Evolutionary conservation across 2,329 filamentous ascomycete species (phyloP).

Genomic region (Penicillium sp.): DNA sequence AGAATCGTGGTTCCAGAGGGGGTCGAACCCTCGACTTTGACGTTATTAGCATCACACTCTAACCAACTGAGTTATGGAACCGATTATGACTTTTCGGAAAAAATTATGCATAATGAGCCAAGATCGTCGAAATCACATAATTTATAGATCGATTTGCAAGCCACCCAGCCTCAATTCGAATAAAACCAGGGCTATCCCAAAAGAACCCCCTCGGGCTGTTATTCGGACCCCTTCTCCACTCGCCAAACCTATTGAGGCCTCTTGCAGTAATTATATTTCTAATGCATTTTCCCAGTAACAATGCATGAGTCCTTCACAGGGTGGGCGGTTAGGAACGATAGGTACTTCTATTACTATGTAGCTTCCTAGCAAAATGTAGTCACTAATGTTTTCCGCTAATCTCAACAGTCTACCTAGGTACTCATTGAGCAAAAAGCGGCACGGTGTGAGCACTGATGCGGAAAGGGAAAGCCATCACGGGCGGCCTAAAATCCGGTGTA

Average conservation of each 20-base stretch:
- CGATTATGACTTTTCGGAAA: neutral
- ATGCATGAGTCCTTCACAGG: neutral
- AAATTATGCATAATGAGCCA: too few relatives aligned
- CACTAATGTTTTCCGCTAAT: neutral
- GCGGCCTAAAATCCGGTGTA: neutral
- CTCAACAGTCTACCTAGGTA: too few relatives aligned
- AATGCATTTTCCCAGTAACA: neutral
- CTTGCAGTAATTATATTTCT: neutral
- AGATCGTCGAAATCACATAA: too few relatives aligned
- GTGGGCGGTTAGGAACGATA: neutral
- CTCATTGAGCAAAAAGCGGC: neutral
- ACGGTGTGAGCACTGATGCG: neutral
- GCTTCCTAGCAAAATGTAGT: neutral
- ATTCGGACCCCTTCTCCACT: neutral
- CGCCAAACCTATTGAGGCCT: neutral
- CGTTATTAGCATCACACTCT: slow-evolving; percentile 3
- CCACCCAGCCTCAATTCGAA: neutral
- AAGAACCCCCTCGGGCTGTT: neutral
- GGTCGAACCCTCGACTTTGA: slow-evolving; percentile 1
- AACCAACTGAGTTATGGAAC: slow-evolving; percentile 7
- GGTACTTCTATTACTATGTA: neutral
- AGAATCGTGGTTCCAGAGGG: slow-evolving; percentile 1
- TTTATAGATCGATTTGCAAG: neutral
- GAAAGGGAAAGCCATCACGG: neutral
- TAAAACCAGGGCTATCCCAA: neutral